Conservation (phyloP, 2,329 filamentous ascomycete genomes). For the Sarocladiaceae sp. region DNA sequence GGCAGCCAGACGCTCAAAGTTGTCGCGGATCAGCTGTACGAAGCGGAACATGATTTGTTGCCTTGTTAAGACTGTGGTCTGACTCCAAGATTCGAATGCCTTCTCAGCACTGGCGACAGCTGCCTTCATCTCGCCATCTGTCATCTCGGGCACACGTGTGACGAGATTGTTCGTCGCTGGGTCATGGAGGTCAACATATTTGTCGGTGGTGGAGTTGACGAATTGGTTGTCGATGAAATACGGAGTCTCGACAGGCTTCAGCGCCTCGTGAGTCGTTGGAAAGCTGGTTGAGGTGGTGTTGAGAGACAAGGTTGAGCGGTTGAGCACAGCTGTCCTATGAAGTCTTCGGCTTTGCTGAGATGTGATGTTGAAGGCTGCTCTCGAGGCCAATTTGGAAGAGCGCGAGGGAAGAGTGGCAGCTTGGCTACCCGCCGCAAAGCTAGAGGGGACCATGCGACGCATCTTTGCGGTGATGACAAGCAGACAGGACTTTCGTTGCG, state of each 20-base stretch:
- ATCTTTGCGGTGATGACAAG: background rate
- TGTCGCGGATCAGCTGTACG: conserved; percentile 65
- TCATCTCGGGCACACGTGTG: conserved; percentile 67
- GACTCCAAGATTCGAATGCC: conserved; percentile 65
- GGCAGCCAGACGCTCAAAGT: conserved; percentile 72
- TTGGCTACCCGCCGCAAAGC: background rate
- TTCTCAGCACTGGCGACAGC: conserved; percentile 56
- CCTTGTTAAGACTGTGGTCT: conserved; percentile 60
- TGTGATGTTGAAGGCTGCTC: background rate
- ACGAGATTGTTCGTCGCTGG: conserved; percentile 78
- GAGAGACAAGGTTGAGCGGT: background rate
- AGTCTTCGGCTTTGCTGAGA: background rate
- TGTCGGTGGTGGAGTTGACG: conserved; percentile 55
- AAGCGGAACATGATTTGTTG: conserved; percentile 80
- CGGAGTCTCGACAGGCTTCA: conserved; percentile 40
- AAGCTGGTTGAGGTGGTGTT: background rate
- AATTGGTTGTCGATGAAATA: conserved; percentile 76
- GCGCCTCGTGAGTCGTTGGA: background rate
- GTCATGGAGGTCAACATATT: conserved; percentile 72
- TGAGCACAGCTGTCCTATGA: background rate
- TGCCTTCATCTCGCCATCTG: conserved; percentile 10
- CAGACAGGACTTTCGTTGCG: background rate
- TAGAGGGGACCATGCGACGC: background rate
- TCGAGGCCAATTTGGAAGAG: background rate
- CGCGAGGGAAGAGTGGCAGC: background rate